phyloP scores from a whole-genome alignment of 768 basidiomycete species.

The Phlebiopsis gigantea region DNA sequence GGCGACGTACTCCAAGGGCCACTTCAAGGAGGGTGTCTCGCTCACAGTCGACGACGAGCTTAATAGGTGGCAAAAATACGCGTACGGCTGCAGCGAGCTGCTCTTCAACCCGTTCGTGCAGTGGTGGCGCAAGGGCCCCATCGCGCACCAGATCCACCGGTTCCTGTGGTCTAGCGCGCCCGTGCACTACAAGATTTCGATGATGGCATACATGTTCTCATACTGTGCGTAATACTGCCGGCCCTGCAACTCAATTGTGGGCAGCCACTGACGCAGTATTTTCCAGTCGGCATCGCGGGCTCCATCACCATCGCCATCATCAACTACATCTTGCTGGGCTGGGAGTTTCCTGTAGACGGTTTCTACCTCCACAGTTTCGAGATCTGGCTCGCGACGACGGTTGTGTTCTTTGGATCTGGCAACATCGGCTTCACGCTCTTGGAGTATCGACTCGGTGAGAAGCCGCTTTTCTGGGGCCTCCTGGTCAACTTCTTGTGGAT shows the following conservation, averaged over 20 bases:
- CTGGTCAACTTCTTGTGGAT: constrained; percentile 31
- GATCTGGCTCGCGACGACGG: constrained; percentile 70
- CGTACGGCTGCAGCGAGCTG: constrained; percentile 66
- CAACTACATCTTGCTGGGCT: constrained; percentile 74
- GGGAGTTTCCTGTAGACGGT: constrained; percentile 65
- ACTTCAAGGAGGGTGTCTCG: constrained; percentile 89
- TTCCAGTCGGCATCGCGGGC: constrained; percentile 52
- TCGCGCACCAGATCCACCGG: constrained; percentile 69
- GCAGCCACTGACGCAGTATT: neutral
- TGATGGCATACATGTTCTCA: constrained; percentile 52
- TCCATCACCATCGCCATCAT: constrained; percentile 61
- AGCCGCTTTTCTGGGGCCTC: constrained; percentile 24
- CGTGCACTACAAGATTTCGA: constrained; percentile 47
- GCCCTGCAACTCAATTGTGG: neutral
- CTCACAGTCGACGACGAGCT: constrained; percentile 87
- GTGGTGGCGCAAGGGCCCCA: constrained; percentile 79
- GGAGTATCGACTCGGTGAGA: constrained; percentile 63
- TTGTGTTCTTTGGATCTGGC: constrained; percentile 75
- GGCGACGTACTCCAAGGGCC: constrained; percentile 82
- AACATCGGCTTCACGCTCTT: constrained; percentile 67
- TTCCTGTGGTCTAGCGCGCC: constrained; percentile 68
- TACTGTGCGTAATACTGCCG: constrained; percentile 38
- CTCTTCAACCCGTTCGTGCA: constrained; percentile 78
- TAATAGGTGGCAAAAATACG: constrained; percentile 90
- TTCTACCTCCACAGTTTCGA: constrained; percentile 79